phyloP scores from a whole-genome alignment of 331 rosid species.

The Rosa hybrid region DNA sequence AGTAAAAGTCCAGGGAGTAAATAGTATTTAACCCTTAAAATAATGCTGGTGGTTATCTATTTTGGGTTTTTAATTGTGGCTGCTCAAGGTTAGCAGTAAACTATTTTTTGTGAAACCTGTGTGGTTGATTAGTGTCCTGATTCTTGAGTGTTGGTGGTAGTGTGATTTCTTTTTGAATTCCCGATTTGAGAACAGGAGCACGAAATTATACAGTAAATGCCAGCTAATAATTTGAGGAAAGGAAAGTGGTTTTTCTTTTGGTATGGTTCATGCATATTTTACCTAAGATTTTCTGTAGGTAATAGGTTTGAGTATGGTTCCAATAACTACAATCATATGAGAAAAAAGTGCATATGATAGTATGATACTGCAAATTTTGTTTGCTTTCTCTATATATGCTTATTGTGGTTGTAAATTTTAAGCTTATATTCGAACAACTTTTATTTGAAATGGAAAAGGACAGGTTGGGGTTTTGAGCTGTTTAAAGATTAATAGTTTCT shows the following conservation, averaged over 20 bases:
- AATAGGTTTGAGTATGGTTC: neutral
- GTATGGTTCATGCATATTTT: neutral
- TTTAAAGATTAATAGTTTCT: neutral
- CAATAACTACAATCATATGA: neutral
- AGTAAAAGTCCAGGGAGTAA: no score
- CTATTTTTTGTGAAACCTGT: no score
- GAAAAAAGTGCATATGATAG: no score
- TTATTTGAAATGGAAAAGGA: neutral
- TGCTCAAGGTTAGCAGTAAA: no score
- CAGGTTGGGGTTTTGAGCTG: neutral
- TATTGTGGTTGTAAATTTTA: neutral
- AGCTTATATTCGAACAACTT: neutral
- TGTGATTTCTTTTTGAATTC: no score
- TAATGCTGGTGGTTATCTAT: no score
- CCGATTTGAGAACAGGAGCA: no score
- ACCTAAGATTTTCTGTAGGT: neutral
- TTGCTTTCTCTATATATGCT: neutral
- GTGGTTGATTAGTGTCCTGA: no score
- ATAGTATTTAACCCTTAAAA: no score
- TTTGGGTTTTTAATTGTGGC: no score
- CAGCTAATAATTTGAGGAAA: neutral
- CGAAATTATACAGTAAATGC: neutral
- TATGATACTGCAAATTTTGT: no score
- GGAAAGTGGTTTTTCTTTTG: neutral
- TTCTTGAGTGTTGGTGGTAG: no score